These are phyloP conservation scores for Cucurbita maxima DNA, from an alignment of 306 rosid species.

Conservation along the genomic window DNA sequence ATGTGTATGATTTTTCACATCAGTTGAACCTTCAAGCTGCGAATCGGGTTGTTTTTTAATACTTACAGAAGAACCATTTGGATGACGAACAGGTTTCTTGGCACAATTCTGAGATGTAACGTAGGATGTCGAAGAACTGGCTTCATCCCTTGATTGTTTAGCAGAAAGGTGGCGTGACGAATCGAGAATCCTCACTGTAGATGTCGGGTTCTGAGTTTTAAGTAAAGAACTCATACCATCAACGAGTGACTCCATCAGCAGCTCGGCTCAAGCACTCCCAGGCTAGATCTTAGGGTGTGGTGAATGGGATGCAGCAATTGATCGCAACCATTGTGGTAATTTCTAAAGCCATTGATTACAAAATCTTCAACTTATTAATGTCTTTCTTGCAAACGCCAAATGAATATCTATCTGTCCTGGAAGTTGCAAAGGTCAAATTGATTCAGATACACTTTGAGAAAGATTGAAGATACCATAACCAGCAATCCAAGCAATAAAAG, in stretches of 20 bases:
- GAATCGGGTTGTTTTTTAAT: slow-evolving; percentile 23
- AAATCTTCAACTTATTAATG: slow-evolving; percentile 4
- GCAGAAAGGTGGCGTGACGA: slow-evolving; percentile 32
- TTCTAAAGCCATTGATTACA: neutral
- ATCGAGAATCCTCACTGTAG: slow-evolving; percentile 27
- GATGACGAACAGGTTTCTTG: slow-evolving; percentile 21
- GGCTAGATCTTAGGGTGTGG: slow-evolving; percentile 13
- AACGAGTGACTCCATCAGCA: slow-evolving; percentile 44
- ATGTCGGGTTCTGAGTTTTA: slow-evolving; percentile 34
- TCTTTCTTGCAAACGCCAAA: slow-evolving; percentile 12
- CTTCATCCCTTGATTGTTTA: slow-evolving; percentile 28
- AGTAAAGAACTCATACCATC: slow-evolving; percentile 32
- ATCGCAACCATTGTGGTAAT: slow-evolving; percentile 3
- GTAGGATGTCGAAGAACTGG: slow-evolving; percentile 29
- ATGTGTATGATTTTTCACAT: slow-evolving; percentile 14
- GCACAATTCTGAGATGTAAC: slow-evolving; percentile 20
- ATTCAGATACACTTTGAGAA: slow-evolving; percentile 19
- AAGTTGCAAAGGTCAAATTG: slow-evolving; percentile 18
- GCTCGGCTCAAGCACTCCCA: slow-evolving; percentile 1
- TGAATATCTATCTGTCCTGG: slow-evolving; percentile 13
- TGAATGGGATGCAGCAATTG: slow-evolving; percentile 7
- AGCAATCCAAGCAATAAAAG: slow-evolving; percentile 19
- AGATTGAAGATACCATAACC: slow-evolving; percentile 14
- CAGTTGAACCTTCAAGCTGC: slow-evolving; percentile 17
- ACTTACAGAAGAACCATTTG: slow-evolving; percentile 27